Evolutionary conservation across 129 eudicot species (phyloP).

Genomic region (Helianthus annuus): HanXRQr2.0-SUNRISE NC_035436.2:167509723-167510222

Average conservation of each 20-base stretch:
- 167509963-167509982: constrained; percentile 55
- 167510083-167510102: not conserved
- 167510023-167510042: not conserved
- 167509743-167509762: not conserved
- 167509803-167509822: constrained; percentile 58
- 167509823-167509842: constrained; percentile 38
- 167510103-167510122: too few relatives aligned
- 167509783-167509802: constrained; percentile 57
- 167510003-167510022: constrained; percentile 50
- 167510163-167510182: not conserved
- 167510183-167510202: not conserved
- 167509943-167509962: constrained; percentile 50
- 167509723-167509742: not conserved
- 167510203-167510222: not conserved
- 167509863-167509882: constrained; percentile 42
- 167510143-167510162: too few relatives aligned
- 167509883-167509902: constrained; percentile 49
- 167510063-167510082: not conserved
- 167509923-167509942: constrained; percentile 51
- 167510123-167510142: not conserved
- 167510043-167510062: not conserved
- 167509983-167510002: constrained; percentile 45
- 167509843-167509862: constrained; percentile 43
- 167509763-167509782: constrained; percentile 35
- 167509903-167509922: constrained; percentile 67